Evolutionary conservation across 352 stramenopile genomes (phyloP), one percentile per base, ranked within the genome.

Genomic region (Blastocystis sp.): DNA sequence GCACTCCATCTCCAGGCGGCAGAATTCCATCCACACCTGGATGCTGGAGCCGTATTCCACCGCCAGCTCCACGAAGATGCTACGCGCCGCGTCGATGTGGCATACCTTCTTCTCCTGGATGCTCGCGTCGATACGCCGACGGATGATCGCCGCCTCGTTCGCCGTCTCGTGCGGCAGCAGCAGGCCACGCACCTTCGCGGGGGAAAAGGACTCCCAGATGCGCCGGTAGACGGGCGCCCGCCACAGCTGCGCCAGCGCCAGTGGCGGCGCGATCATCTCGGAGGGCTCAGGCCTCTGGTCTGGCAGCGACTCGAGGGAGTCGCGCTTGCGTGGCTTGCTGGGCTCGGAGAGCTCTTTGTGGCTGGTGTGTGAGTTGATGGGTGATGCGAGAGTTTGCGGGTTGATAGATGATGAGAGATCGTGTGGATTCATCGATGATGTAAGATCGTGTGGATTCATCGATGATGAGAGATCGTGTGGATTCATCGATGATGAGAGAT

Each of bases 1-100:
- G 63, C 90, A 91, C 78, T 95, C 92, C 88, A 95, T 92, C 86
- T 95, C 92, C 44, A 95, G 88, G 67, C 94, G 94, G 87, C 90
- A 93, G 79, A 92, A 92, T 87, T 95, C 92, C 34, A 95, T 84
- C 92, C 92, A 95, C 0, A 90, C 91, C 85, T 94, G 92, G 81
- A 81, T 38, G 34, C 40, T 81, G 21, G 4, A 14, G 21, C 40
- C 46, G 34, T 64, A 64, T 8, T 59, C 29, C 16, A 81, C 18
- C 46, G 63, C 69, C 53, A 81, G 53, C 53, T 81, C 69, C 9
- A 81, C 48, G 29, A 81, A 81, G 6, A 81, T 40, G 0, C 44
- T 29, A 11, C 69, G n/a, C 27, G 69, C 42, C 16, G 36, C 8
- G 2, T 11, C 29, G 40, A 81, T 81, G 40, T 44, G 69, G 36